These are phyloP conservation scores for Heliamphora pulchella DNA, from an alignment of 179 eudicot species.

Conservation along the genomic window DNA sequence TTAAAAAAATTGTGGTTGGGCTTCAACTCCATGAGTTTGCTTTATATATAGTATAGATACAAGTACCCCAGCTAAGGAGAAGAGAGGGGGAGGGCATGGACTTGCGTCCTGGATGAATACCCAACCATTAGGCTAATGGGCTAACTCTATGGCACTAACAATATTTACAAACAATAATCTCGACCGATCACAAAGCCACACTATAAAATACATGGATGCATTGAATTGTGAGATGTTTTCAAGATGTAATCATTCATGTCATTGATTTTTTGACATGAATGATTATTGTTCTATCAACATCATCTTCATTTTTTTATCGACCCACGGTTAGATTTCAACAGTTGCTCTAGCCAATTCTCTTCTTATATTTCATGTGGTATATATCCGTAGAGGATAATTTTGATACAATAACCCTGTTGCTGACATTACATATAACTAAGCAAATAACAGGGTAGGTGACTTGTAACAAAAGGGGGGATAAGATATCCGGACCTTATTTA, in stretches of 20 bases:
- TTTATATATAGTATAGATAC: too few species aligned
- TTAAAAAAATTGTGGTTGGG: too few species aligned
- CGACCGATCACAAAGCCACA: slow-evolving; percentile 2
- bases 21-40: too few species aligned
- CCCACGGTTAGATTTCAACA: neutral
- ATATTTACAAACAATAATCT: neutral
- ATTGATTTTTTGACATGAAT: neutral
- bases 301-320: too few species aligned
- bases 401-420: neutral
- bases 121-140: too few species aligned
- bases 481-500: slow-evolving; percentile 15
- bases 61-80: too few species aligned
- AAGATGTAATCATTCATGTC: neutral
- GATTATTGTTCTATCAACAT: too few species aligned
- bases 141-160: neutral
- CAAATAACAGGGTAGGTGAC: slow-evolving; percentile 2
- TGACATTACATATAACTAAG: neutral
- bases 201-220: neutral
- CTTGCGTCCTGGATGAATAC: too few species aligned
- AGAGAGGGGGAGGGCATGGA: too few species aligned
- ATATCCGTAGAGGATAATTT: neutral
- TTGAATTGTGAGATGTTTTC: neutral
- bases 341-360: neutral
- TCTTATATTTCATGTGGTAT: neutral
- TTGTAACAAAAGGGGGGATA: neutral